These are phyloP conservation scores for Chaetomium strumarium DNA, from an alignment of 2,329 filamentous ascomycete genomes.

Conservation along the genomic window DNA sequence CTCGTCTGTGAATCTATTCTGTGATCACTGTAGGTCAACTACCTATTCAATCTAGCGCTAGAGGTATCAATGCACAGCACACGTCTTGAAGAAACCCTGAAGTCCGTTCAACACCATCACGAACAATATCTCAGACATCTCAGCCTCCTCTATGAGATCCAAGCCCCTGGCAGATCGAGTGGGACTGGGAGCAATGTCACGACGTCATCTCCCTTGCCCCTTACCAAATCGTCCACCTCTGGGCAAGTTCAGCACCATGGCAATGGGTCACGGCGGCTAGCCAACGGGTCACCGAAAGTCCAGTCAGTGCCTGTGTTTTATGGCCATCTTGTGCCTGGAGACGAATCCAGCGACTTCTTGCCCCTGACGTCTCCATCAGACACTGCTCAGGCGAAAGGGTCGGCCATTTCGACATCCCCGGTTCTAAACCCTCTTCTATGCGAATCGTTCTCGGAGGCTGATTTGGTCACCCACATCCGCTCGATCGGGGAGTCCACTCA, in stretches of 20 bases:
- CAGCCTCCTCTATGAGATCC: constrained; percentile 15
- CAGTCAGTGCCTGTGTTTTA: constrained; percentile 12
- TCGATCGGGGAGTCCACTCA: constrained; percentile 36
- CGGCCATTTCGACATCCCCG: constrained; percentile 33
- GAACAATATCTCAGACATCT: constrained; percentile 23
- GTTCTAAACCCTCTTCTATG: constrained; percentile 6
- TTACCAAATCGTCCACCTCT: background rate
- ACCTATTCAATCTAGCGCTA: background rate
- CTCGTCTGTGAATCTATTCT: too few species aligned
- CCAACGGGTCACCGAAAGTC: constrained; percentile 2
- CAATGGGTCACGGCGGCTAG: background rate
- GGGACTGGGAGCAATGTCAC: constrained; percentile 1
- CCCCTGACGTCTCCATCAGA: constrained; percentile 26
- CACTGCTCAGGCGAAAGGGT: constrained; percentile 55
- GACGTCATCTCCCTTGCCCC: background rate
- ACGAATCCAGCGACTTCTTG: constrained; percentile 16
- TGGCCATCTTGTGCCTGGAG: background rate
- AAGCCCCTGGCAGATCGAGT: background rate
- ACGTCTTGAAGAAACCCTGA: constrained; percentile 20
- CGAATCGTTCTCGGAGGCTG: constrained; percentile 34
- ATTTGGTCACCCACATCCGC: constrained; percentile 38
- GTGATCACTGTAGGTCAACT: too few species aligned
- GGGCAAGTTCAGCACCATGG: background rate
- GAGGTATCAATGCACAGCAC: constrained; percentile 10
- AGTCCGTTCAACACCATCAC: constrained; percentile 17